Evolutionary conservation across 2,329 filamentous ascomycete species (phyloP).

Genomic region (Xylogone sp.): DNA sequence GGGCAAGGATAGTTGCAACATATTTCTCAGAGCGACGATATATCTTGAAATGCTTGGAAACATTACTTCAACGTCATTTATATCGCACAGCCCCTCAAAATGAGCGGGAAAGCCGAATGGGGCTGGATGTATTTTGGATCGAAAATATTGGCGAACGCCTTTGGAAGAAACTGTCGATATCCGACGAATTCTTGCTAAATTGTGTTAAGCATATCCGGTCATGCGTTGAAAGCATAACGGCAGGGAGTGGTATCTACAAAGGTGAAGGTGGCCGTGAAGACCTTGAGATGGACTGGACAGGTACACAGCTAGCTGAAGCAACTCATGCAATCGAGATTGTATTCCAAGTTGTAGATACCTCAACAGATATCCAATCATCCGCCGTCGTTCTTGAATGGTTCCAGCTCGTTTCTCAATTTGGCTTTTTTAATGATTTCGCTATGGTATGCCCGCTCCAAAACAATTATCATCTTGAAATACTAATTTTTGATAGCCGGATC

Average conservation of each 20-base stretch:
- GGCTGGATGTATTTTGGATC: constrained; percentile 6
- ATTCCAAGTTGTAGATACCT: constrained; percentile 64
- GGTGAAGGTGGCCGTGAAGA: constrained; percentile 47
- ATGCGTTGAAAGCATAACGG: constrained; percentile 40
- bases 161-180: neutral
- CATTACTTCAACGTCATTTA: constrained; percentile 26
- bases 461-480: constrained; percentile 4
- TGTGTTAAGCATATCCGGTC: constrained; percentile 47
- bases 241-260: constrained; percentile 40
- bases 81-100: neutral
- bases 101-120: constrained; percentile 9
- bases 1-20: constrained; percentile 63
- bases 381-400: constrained; percentile 69
- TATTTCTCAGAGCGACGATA: constrained; percentile 70
- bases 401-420: constrained; percentile 61
- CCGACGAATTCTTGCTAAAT: constrained; percentile 13
- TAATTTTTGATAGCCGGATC: constrained; percentile 15
- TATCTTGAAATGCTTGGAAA: constrained; percentile 60
- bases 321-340: constrained; percentile 70
- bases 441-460: constrained; percentile 39
- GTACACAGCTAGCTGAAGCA: constrained; percentile 64
- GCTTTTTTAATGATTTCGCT: constrained; percentile 65
- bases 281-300: constrained; percentile 55
- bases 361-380: constrained; percentile 52
- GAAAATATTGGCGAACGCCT: constrained; percentile 4